Base-by-base conservation (phyloP, 768 basidiomycete genomes). In the Amanita inopinata region DNA sequence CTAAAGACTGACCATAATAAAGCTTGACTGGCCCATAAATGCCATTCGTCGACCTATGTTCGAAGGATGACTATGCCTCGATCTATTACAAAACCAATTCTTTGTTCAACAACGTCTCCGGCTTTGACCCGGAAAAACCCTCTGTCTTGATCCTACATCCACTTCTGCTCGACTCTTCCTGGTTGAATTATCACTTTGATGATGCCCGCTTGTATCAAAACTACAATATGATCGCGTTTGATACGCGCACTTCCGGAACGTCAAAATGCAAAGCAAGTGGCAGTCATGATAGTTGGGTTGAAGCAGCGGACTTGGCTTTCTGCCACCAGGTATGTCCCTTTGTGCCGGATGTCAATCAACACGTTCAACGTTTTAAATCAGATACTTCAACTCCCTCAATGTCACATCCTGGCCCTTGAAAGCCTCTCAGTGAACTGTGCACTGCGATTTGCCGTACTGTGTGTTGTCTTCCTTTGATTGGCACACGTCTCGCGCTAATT, bases 161-260 rank as follows among this genome's bases (percentile, higher is more conserved):
- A 9, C 57, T 72, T 32, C 76, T 79, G 54, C 65, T 87, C 43
- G 80, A 84, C 60, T 75, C 76, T 2, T 65, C 72, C 37, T 89
- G 83, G 83, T 61, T 83, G 45, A 65, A 69, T 20, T 63, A 69
- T 22, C 83, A 86, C 40, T 70, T 84, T 36, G 75, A 75, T 19
- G 83, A 88, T 57, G 71, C 72, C 0, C 69, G 83, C 32, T 60
- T 89, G 18, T 58, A 67, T 47, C 55, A 59, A 0, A 58, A 63
- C 31, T 86, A 70, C 60, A 88, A 88, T 54, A 56, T 88, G 22
- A 77, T 88, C 48, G 80, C 81, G 4, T 81, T 87, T 55, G 85
- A 88, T 56, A 73, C 75, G 52, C 76, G 86, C 8, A 67, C 71
- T 7, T 66, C 67, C 19, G 85, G 85, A 10, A 69, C 64, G 56